Base-by-base conservation (phyloP, 495 filamentous ascomycete genomes). In the Trichoderma virens region DNA sequence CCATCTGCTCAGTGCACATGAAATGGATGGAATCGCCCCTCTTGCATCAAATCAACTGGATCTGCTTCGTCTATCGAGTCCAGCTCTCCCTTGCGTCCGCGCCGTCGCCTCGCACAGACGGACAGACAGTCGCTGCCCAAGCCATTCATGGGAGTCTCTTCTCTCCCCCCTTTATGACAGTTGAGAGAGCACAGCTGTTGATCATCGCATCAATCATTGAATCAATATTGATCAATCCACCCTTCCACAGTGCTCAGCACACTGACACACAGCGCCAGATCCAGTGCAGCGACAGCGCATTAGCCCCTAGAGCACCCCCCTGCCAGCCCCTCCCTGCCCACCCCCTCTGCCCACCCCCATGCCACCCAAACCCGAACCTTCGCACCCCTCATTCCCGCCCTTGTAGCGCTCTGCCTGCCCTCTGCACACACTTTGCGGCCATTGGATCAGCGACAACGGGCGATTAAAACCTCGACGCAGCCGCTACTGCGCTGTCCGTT, bases 371-470 rank as follows among this genome's bases (percentile, higher is more conserved):
- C 23, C 51, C 16, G 9, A 9, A 56, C 25, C 51, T 56, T 27
- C 51, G 51, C 51, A 56, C 51, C 51, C 51, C 51, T 56, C 51
- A 56, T 30, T 27, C 51, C 51, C 51, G 23, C 51, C 51, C 51
- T 56, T n/a, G 27, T 56, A 28, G 25, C 51, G 51, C 51, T 56
- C 51, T 28, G 51, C 7, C 51, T 56, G 51, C 25, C 51, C 51
- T 45, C 41, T 56, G 51, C 51, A 56, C 51, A 56, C 51, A 56
- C 51, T 56, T 56, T n/a, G 14, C 25, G 51, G 51, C 51, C 51
- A 56, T 56, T 56, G 51, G 51, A 56, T 56, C 51, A 56, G 51
- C 51, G 51, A 28, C 51, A 18, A 56, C 51, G 51, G 51, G 51
- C 51, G 23, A 30, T 56, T 56, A 56, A 56, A 56, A 56, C 51